Conservation (phyloP, 2,329 filamentous ascomycete genomes). For the Talaromyces sp. region DNA sequence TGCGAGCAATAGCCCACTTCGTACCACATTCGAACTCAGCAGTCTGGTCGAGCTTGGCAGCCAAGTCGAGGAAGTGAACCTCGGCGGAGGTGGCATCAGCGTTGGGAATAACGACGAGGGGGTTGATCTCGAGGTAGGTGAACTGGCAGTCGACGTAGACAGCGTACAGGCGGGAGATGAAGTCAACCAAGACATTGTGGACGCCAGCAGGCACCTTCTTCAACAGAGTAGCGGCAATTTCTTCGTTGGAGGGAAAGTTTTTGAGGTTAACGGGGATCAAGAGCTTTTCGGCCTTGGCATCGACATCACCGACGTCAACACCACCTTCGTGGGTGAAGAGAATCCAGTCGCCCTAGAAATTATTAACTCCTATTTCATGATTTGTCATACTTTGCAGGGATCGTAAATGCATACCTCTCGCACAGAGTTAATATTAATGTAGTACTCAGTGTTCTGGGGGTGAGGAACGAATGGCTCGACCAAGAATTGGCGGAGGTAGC, state of each 20-base stretch:
- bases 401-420: slow-evolving; percentile 75
- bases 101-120: slow-evolving; percentile 95
- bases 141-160: slow-evolving; percentile 99
- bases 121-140: slow-evolving; percentile 99
- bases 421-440: slow-evolving; percentile 99
- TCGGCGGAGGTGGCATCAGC: slow-evolving; percentile 85
- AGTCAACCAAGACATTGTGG: slow-evolving; percentile 98
- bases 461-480: slow-evolving; percentile 99
- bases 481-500: slow-evolving; percentile 89
- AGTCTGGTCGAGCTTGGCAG: slow-evolving; percentile 98
- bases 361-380: background rate
- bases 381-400: background rate
- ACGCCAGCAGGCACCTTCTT: slow-evolving; percentile 93
- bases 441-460: slow-evolving; percentile 93
- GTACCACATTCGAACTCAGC: slow-evolving; percentile 99
- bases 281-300: slow-evolving; percentile 98
- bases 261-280: slow-evolving; percentile 93
- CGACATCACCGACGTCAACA: slow-evolving; percentile 98
- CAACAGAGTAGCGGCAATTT: slow-evolving; percentile 80
- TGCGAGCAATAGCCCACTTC: slow-evolving; percentile 97
- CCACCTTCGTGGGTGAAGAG: slow-evolving; percentile 99
- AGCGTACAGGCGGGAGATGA: slow-evolving; percentile 96
- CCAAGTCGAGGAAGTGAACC: slow-evolving; percentile 97
- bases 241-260: slow-evolving; percentile 92
- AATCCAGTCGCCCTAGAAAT: slow-evolving; percentile 88